These are phyloP conservation scores for Colletotrichum sp. DNA, from an alignment of 2,329 filamentous ascomycete species.

Conservation along the genomic window DNA sequence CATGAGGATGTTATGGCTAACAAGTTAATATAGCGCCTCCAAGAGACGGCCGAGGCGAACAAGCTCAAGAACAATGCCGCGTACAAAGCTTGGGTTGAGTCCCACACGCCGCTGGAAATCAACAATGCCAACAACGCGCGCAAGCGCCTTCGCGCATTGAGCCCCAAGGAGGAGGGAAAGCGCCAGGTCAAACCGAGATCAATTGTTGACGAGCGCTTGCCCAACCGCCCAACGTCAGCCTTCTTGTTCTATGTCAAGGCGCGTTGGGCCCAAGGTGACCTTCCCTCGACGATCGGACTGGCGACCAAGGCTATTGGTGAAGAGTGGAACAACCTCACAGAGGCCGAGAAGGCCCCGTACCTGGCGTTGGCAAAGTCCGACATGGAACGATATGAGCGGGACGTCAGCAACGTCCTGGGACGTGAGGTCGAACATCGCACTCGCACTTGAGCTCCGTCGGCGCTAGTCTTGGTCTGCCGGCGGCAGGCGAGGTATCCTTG, in stretches of 20 bases:
- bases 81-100: conserved; percentile 55
- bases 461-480: background rate
- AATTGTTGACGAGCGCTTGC: conserved; percentile 54
- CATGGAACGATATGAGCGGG: conserved; percentile 33
- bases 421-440: background rate
- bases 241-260: conserved; percentile 44
- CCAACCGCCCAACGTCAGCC: conserved; percentile 39
- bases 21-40: conserved; percentile 37
- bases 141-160: conserved; percentile 35
- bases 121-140: conserved; percentile 54
- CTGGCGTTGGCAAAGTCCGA: conserved; percentile 35
- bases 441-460: background rate
- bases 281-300: conserved; percentile 20
- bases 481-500: background rate
- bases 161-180: background rate
- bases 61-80: conserved; percentile 40
- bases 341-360: conserved; percentile 47
- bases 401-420: conserved; percentile 26
- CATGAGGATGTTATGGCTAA: background rate
- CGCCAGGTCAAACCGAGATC: conserved; percentile 23
- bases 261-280: conserved; percentile 37
- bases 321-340: conserved; percentile 50
- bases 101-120: conserved; percentile 44
- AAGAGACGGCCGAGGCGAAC: conserved; percentile 42
- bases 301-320: conserved; percentile 27